Percentiles rank a stretch among this genome's conserved stretches.
Evolutionary conservation across 1,284 basidiomycete genomes (phyloP).

Genomic region (Sporisorium iseilematis-ciliati): DNA sequence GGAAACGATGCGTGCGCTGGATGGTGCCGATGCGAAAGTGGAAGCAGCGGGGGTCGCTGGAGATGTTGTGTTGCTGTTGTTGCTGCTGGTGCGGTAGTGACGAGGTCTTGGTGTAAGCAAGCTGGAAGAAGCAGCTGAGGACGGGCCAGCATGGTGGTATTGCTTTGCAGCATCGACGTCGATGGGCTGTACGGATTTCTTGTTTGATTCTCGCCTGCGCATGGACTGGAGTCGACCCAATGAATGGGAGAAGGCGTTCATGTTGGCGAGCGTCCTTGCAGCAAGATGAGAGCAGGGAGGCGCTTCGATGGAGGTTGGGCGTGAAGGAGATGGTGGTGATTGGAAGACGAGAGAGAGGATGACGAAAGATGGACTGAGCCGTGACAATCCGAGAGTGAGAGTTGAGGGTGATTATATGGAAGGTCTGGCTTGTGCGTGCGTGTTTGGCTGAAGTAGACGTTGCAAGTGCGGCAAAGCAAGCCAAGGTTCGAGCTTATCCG

Average conservation of each 20-base stretch:
- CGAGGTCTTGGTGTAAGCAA: conserved; percentile 28
- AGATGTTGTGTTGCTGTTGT: conserved; percentile 11
- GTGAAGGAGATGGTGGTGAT: neutral
- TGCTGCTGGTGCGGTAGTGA: conserved; percentile 15
- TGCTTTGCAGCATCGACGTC: conserved; percentile 42
- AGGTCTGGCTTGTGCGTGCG: neutral
- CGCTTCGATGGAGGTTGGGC: neutral
- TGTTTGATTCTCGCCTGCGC: conserved; percentile 25
- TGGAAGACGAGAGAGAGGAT: neutral
- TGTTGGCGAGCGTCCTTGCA: neutral
- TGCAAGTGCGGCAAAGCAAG: neutral
- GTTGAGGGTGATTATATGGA: conserved; percentile 1
- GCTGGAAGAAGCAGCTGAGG: conserved; percentile 30
- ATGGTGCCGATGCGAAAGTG: conserved; percentile 9
- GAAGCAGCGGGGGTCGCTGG: conserved; percentile 22
- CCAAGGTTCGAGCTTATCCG: no score
- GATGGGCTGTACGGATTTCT: conserved; percentile 38
- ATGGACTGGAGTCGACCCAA: conserved; percentile 26
- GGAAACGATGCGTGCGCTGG: conserved; percentile 29
- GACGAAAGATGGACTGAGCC: conserved; percentile 1
- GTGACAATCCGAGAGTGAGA: neutral
- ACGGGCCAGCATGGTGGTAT: conserved; percentile 21
- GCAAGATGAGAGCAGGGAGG: neutral
- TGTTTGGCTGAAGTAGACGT: neutral
- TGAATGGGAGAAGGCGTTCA: conserved; percentile 24